A percentile compares a stretch with the other conserved stretches of the same genome.
Conservation (phyloP, 2,329 filamentous ascomycete genomes). For the Bisporella sp. region DNA sequence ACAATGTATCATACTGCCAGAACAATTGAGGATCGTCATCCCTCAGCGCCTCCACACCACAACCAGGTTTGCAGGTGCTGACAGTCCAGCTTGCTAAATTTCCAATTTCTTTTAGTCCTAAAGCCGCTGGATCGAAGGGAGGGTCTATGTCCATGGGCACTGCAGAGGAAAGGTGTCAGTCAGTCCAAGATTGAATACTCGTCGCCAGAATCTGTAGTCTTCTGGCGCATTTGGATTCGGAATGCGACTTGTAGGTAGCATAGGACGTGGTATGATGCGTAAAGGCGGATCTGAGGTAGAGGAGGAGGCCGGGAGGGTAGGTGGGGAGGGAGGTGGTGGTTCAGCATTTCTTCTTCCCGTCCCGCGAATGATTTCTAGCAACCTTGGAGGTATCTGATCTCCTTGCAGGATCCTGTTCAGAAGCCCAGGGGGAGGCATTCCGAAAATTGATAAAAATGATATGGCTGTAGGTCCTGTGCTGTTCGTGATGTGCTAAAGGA, state of each 20-base stretch:
- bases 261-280: neutral
- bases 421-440: too few relatives aligned
- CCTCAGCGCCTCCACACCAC: constrained; percentile 68
- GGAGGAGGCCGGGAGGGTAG: neutral
- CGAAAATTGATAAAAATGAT: neutral
- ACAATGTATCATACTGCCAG: constrained; percentile 60
- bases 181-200: neutral
- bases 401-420: neutral
- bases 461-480: neutral
- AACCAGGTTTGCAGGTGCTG: constrained; percentile 73
- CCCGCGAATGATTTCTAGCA: neutral
- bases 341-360: neutral
- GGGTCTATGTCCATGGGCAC: constrained; percentile 27
- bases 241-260: neutral
- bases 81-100: constrained; percentile 80
- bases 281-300: neutral
- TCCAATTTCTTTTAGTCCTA: constrained; percentile 72
- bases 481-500: neutral
- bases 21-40: constrained; percentile 66
- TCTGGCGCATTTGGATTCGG: neutral
- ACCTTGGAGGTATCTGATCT: neutral
- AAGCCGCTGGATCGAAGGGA: constrained; percentile 41
- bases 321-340: neutral
- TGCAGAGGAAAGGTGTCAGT: constrained; percentile 10
- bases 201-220: neutral